Evolutionary conservation across 1,139 yeast species (phyloP).

Genomic region (Yamadazyma spencermartinsiae): DNA sequence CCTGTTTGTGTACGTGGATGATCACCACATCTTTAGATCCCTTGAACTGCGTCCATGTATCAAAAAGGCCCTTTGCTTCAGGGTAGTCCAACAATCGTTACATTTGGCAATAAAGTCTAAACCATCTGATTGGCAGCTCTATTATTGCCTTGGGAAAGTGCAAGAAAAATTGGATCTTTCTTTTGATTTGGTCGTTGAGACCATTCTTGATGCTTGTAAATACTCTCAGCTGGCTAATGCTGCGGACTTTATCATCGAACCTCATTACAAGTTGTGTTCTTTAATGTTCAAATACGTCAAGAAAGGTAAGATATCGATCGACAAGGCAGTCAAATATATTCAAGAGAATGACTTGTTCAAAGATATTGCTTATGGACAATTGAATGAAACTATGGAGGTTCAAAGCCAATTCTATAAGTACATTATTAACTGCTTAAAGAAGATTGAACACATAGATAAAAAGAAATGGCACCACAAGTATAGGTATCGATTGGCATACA

Average conservation of each 20-base stretch:
- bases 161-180: constrained; percentile 47
- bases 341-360: constrained; percentile 25
- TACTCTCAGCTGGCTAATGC: constrained; percentile 17
- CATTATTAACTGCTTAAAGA: constrained; percentile 29
- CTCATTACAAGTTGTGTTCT: constrained; percentile 68
- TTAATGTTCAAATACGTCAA: constrained; percentile 57
- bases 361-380: not conserved
- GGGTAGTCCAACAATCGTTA: constrained; percentile 40
- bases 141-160: constrained; percentile 60
- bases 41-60: constrained; percentile 25
- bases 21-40: constrained; percentile 26
- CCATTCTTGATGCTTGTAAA: constrained; percentile 35
- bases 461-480: constrained; percentile 94
- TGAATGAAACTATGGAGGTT: constrained; percentile 8
- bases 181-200: constrained; percentile 32
- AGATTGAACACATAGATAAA: constrained; percentile 61
- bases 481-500: constrained; percentile 66
- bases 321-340: constrained; percentile 40
- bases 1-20: constrained; percentile 27
- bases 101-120: constrained; percentile 44
- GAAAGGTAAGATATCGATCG: constrained; percentile 28
- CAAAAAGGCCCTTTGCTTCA: constrained; percentile 28
- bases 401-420: constrained; percentile 25
- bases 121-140: constrained; percentile 61
- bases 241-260: constrained; percentile 56